Evolutionary conservation across 1,139 yeast genomes (phyloP).

Genomic region (Yamadazyma sp.): DNA sequence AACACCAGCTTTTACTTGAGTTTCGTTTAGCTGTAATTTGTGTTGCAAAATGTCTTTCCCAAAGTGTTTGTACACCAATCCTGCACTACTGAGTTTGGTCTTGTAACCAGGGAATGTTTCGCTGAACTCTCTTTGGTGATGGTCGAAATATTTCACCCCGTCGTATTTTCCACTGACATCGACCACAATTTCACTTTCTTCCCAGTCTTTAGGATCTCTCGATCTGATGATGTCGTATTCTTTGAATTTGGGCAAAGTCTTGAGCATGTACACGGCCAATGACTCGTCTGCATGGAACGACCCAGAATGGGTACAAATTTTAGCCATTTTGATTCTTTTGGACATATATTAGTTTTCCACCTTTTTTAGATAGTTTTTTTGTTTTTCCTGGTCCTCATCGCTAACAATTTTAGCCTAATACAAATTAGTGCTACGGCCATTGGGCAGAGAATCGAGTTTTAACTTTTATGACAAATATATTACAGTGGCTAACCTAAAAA

Average conservation of each 20-base stretch:
- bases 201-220: conserved; percentile 81
- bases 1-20: conserved; percentile 25
- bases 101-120: conserved; percentile 37
- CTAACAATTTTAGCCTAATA: neutral
- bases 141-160: conserved; percentile 84
- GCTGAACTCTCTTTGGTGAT: conserved; percentile 76
- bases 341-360: conserved; percentile 6
- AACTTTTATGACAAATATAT: neutral
- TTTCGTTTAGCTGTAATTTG: conserved; percentile 29
- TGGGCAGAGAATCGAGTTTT: neutral
- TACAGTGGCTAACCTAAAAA: neutral
- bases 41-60: conserved; percentile 75
- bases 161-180: conserved; percentile 97
- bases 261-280: conserved; percentile 88
- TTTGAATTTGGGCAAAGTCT: conserved; percentile 65
- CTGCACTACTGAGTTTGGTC: conserved; percentile 92
- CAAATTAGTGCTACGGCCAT: neutral
- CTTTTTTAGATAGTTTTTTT: no score
- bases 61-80: conserved; percentile 88
- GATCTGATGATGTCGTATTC: conserved; percentile 76
- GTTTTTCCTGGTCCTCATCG: no score
- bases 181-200: conserved; percentile 84
- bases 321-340: conserved; percentile 24
- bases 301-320: conserved; percentile 92
- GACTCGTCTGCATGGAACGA: conserved; percentile 97